Evolutionary conservation across 345 rosid genomes (phyloP), one percentile per base, ranked within the genome.

Genomic region (Boechera divaricarpa): DNA sequence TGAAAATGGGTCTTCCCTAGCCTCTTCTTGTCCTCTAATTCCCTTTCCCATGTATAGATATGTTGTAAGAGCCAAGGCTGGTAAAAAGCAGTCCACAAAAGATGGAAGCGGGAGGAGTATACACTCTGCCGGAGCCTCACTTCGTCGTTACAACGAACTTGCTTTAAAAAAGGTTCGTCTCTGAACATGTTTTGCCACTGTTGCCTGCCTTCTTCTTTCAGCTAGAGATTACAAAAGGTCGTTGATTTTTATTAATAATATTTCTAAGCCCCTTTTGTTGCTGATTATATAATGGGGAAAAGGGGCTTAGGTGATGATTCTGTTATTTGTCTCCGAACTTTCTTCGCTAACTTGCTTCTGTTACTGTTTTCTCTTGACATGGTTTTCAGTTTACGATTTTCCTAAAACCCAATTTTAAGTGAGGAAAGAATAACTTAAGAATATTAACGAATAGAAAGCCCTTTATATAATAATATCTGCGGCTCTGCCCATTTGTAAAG

Each of bases 51-150:
- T 66, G 36, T 82, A 64, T 80, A 95, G 99, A 82, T 95, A 95
- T 51, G 97, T 92, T 31, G 97, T 95, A 72, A 87, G 99, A 86
- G 98, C 98, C 69, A 95, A 87, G 92, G 96, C 99, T 72, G 99
- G 99, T 44, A 92, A 86, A 82, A 92, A 88, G 56, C 99, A 95
- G 88, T 92, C 99, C 52, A 83, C 92, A 6, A 95, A 95, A 82
- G 97, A 95, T 82, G 96, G 81, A 75, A 72, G 84, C 71, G 99
- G 98, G 74, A 89, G 87, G 81, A 77, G 87, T 77, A 85, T 85
- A 12, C 94, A 95, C 84, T 95, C 99, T 73, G 99, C 97, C 5
- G 98, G 98, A 65, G 98, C 98, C 81, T 88, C 96, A 32, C 97
- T 95, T 71, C 96, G 99, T 69, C 91, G 99, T 42, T 83, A 94